phyloP scores from a whole-genome alignment of 2,329 filamentous ascomycete genomes.

The Lachnellula willkommii region DNA sequence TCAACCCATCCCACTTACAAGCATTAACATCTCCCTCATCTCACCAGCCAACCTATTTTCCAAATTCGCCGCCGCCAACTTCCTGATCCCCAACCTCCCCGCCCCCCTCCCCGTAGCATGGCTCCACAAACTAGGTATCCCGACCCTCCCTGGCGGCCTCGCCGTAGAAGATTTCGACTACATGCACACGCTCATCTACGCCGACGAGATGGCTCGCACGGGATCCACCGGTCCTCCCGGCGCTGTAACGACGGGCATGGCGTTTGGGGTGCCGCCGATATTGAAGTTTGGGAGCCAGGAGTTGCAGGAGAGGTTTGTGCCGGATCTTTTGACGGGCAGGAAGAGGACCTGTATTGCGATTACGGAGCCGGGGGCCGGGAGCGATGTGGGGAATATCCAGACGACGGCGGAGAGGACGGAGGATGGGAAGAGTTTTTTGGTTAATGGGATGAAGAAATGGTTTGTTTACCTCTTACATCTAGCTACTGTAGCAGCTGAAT shows the following conservation, averaged over 20 bases:
- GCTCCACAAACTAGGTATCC: conserved; percentile 60
- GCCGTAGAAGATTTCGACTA: conserved; percentile 72
- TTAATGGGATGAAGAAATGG: conserved; percentile 79
- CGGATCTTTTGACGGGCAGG: conserved; percentile 60
- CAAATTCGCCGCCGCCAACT: conserved; percentile 59
- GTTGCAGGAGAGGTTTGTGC: conserved; percentile 62
- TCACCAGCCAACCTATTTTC: conserved; percentile 55
- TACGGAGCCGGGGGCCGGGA: conserved; percentile 69
- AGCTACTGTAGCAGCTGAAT: neutral
- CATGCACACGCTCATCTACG: conserved; percentile 64
- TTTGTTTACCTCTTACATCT: neutral
- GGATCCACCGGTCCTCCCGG: conserved; percentile 59
- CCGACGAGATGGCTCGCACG: conserved; percentile 61
- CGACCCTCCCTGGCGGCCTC: conserved; percentile 59
- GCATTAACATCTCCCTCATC: neutral
- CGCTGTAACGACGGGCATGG: conserved; percentile 65
- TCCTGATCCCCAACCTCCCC: conserved; percentile 54
- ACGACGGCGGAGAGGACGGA: conserved; percentile 59
- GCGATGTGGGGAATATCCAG: conserved; percentile 67
- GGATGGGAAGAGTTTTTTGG: conserved; percentile 62
- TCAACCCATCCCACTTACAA: neutral
- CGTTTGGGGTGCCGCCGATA: conserved; percentile 67
- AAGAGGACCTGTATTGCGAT: conserved; percentile 72
- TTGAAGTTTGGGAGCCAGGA: conserved; percentile 60
- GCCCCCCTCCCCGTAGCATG: conserved; percentile 33